These are phyloP conservation scores for Yarrowia phangngaensis DNA, from an alignment of 805 yeast genomes.

Conservation along the genomic window DNA sequence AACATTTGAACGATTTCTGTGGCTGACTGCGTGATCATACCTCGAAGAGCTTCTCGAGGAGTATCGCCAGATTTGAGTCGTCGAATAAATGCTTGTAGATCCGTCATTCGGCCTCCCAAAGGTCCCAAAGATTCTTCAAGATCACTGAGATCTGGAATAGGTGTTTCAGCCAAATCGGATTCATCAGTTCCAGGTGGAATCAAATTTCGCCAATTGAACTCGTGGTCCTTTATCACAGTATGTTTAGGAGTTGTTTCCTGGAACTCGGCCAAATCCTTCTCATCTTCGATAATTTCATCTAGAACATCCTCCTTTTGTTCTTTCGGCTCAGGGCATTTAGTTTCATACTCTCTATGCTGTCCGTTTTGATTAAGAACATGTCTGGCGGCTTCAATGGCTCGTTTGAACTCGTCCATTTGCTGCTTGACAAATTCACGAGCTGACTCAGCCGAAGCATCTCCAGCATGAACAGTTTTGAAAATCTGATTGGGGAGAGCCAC, in stretches of 20 bases:
- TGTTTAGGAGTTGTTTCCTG: too few species aligned
- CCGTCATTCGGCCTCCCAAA: constrained; percentile 92
- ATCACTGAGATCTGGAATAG: constrained; percentile 33
- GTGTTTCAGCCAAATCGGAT: constrained; percentile 17
- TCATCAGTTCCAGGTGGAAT: constrained; percentile 27
- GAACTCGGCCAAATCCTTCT: too few species aligned
- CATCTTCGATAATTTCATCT: constrained; percentile 20
- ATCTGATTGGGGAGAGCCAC: constrained; percentile 83
- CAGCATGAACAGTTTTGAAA: constrained; percentile 65
- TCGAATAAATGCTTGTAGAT: constrained; percentile 83
- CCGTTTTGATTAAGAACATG: constrained; percentile 7
- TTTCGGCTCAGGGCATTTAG: constrained; percentile 3
- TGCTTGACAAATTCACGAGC: constrained; percentile 54
- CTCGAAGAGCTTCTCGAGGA: constrained; percentile 68
- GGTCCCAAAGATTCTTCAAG: constrained; percentile 63
- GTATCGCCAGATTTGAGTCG: constrained; percentile 84
- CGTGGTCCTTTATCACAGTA: too few species aligned
- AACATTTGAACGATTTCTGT: constrained; percentile 85
- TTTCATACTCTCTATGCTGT: neutral
- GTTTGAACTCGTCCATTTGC: constrained; percentile 28
- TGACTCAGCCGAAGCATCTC: constrained; percentile 73
- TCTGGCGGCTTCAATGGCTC: constrained; percentile 18
- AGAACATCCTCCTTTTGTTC: neutral
- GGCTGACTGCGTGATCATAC: constrained; percentile 79
- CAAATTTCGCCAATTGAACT: constrained; percentile 1